Percentiles rank a stretch among this genome's conserved stretches.
These are phyloP conservation scores for Wickerhamomyces sp. DNA, from an alignment of 1,139 yeast species.

Conservation along the genomic window DNA sequence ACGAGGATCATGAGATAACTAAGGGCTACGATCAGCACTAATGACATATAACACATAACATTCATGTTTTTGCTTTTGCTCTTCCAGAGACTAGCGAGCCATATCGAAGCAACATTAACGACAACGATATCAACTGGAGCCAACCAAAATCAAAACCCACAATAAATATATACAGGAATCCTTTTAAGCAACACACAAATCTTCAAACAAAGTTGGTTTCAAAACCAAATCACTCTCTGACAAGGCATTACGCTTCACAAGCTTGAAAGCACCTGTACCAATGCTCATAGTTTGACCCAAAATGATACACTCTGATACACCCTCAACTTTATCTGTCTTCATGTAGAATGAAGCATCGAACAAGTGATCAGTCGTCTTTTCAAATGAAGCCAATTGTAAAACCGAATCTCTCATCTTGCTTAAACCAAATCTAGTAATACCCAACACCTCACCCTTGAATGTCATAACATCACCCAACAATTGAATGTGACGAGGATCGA, in stretches of 20 bases:
- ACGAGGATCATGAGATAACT: constrained; percentile 22
- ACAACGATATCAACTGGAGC: neutral
- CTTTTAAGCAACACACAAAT: constrained; percentile 30
- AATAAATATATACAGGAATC: neutral
- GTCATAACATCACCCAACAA: constrained; percentile 98
- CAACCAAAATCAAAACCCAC: too few relatives aligned
- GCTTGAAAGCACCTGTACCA: constrained; percentile 95
- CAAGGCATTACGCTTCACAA: constrained; percentile 55
- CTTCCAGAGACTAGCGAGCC: neutral
- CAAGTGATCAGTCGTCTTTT: constrained; percentile 96
- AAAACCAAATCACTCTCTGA: constrained; percentile 39
- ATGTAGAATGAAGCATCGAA: constrained; percentile 97
- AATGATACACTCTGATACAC: constrained; percentile 96
- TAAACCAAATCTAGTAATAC: constrained; percentile 95
- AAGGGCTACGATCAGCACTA: neutral
- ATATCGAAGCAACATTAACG: neutral
- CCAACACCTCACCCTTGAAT: constrained; percentile 95
- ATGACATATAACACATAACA: neutral
- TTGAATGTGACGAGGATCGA: constrained; percentile 99
- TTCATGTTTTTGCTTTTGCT: too few relatives aligned
- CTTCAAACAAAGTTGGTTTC: constrained; percentile 61
- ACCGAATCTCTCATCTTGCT: constrained; percentile 99
- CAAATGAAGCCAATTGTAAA: constrained; percentile 93
- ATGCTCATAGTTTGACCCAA: constrained; percentile 96
- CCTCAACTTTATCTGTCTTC: constrained; percentile 94